Percentiles rank a stretch among this genome's conserved stretches.
Evolutionary conservation across 352 stramenopile species (phyloP).

Genomic region (Pythium phragmitis): DNA sequence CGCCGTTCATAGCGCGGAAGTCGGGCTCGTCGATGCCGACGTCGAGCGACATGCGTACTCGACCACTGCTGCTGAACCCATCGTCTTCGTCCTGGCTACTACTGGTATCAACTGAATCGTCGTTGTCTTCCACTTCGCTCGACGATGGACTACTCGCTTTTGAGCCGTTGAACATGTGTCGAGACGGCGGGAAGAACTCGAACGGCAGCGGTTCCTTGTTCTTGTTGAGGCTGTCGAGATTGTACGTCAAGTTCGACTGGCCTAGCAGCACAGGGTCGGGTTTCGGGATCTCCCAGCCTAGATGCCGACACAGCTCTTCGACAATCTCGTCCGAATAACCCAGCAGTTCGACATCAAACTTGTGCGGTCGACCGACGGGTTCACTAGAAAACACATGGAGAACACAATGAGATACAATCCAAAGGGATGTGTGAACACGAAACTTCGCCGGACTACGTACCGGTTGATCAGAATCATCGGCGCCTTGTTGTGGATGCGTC

Average conservation of each 20-base stretch:
- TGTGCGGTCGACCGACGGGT: conserved; percentile 75
- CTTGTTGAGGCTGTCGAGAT: conserved; percentile 28
- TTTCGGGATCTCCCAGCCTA: conserved; percentile 76
- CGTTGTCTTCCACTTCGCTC: conserved; percentile 44
- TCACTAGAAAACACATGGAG: conserved; percentile 34
- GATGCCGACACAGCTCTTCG: conserved; percentile 69
- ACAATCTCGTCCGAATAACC: conserved; percentile 87
- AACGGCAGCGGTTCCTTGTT: conserved; percentile 42
- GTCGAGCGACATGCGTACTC: conserved; percentile 12
- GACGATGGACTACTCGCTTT: conserved; percentile 60
- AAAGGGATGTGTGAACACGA: not conserved
- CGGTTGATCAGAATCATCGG: conserved; percentile 87
- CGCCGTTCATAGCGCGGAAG: conserved; percentile 26
- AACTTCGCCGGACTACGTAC: conserved; percentile 24
- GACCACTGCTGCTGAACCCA: conserved; percentile 6
- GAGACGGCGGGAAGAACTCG: conserved; percentile 66
- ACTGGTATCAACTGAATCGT: conserved; percentile 24
- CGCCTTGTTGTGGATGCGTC: conserved; percentile 75
- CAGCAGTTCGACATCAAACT: conserved; percentile 83
- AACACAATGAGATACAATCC: not conserved
- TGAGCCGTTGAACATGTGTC: conserved; percentile 74
- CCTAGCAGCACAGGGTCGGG: conserved; percentile 64
- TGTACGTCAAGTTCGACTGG: conserved; percentile 52
- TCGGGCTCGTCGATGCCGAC: conserved; percentile 40
- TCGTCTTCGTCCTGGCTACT: conserved; percentile 24